Conservation (phyloP, 345 rosid species). For the Eucalyptus victrix region DNA sequence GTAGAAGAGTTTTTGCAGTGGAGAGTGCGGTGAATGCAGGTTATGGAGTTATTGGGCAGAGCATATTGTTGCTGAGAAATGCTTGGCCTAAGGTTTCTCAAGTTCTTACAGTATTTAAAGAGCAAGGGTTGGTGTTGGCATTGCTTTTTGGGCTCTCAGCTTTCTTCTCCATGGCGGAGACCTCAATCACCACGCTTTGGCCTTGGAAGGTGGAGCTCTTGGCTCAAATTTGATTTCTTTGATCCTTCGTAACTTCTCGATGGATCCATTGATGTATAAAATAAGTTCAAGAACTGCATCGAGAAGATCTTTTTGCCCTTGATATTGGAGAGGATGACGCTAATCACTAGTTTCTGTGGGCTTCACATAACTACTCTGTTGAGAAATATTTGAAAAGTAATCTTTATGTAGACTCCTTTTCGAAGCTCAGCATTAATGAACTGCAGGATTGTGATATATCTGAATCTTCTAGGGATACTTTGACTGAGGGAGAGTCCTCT, state of each 20-base stretch:
- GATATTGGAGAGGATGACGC: not conserved
- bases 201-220: conserved; percentile 72
- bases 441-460: not conserved
- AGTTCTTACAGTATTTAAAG: conserved; percentile 60
- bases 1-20: conserved; percentile 51
- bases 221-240: not conserved
- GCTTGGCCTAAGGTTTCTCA: conserved; percentile 67
- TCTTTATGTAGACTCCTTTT: not conserved
- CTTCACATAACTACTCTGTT: not conserved
- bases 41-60: conserved; percentile 57
- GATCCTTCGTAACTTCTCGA: not conserved
- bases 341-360: not conserved
- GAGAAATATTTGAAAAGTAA: not conserved
- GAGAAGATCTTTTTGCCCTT: not conserved
- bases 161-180: conserved; percentile 95
- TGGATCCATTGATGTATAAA: not conserved
- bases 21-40: conserved; percentile 62
- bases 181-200: conserved; percentile 86
- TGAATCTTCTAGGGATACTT: not conserved
- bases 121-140: conserved; percentile 74
- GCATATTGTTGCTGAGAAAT: conserved; percentile 39
- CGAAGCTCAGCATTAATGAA: not conserved
- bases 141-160: conserved; percentile 72
- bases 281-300: not conserved
- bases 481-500: not conserved